Percentiles rank a stretch among this genome's conserved stretches.
phyloP scores from a whole-genome alignment of 192 early-diverging fungal genomes.

The Gaertneriomyces sp. region DNA sequence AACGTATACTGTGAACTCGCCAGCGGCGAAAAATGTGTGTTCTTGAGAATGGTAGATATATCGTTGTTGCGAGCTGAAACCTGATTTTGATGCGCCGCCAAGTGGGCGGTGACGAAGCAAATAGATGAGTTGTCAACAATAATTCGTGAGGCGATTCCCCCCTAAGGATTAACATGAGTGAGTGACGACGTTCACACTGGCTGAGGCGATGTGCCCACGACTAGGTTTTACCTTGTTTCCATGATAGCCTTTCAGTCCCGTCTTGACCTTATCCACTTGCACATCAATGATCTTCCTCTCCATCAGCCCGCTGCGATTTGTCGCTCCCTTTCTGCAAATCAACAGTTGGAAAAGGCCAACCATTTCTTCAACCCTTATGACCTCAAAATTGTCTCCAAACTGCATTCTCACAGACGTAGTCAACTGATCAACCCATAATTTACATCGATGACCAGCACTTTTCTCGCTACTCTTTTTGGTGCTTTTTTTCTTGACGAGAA shows the following conservation, averaged over 20 bases:
- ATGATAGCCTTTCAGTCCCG: slow-evolving; percentile 79
- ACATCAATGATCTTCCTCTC: slow-evolving; percentile 45
- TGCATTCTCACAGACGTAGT: slow-evolving; percentile 56
- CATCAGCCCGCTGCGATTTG: slow-evolving; percentile 29
- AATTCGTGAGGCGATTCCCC: slow-evolving; percentile 71
- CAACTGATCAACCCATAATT: slow-evolving; percentile 78
- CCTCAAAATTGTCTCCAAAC: slow-evolving; percentile 49
- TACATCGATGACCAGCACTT: slow-evolving; percentile 66
- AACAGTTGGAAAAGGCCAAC: slow-evolving; percentile 90
- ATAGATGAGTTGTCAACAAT: slow-evolving; percentile 75
- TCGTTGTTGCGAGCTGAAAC: slow-evolving; percentile 71
- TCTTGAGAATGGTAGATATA: slow-evolving; percentile 63
- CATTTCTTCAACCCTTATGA: slow-evolving; percentile 72
- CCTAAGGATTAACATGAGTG: slow-evolving; percentile 38
- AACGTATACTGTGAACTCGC: slow-evolving; percentile 43
- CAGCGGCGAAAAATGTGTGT: slow-evolving; percentile 42
- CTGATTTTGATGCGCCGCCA: slow-evolving; percentile 81
- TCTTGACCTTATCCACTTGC: slow-evolving; percentile 77
- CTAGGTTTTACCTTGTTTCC: slow-evolving; percentile 75
- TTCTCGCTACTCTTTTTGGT: slow-evolving; percentile 48
- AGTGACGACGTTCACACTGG: background rate
- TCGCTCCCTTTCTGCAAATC: slow-evolving; percentile 66
- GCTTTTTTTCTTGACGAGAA: slow-evolving; percentile 50
- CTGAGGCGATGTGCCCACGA: background rate
- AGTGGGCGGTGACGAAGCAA: slow-evolving; percentile 82